These are phyloP conservation scores for Copromyces sp. DNA, from an alignment of 495 filamentous ascomycete species.

Conservation along the genomic window DNA sequence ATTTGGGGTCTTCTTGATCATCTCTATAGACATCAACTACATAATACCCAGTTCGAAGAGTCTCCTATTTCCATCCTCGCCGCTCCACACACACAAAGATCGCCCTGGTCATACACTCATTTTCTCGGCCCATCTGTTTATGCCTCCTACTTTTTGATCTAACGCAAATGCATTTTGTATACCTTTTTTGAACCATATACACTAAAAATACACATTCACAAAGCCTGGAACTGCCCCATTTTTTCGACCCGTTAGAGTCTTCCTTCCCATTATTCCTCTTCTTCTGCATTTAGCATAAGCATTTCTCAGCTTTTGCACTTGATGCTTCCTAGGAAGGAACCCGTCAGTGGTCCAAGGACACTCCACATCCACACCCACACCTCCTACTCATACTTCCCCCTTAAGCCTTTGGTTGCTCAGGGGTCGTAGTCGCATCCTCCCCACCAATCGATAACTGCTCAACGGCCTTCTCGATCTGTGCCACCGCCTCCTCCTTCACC, in stretches of 20 bases:
- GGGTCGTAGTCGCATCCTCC: slow-evolving; percentile 3
- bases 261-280: neutral
- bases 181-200: neutral
- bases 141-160: neutral
- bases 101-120: too few relatives aligned
- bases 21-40: neutral
- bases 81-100: too few relatives aligned
- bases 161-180: neutral
- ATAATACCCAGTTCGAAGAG: neutral
- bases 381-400: neutral
- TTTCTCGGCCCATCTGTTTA: neutral
- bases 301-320: neutral
- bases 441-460: slow-evolving; percentile 12
- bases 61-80: neutral
- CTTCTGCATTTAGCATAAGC: neutral
- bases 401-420: slow-evolving; percentile 8
- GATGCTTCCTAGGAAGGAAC: neutral
- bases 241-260: neutral
- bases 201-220: neutral
- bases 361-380: neutral
- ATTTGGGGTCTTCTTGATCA: neutral
- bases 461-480: slow-evolving; percentile 10
- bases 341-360: neutral
- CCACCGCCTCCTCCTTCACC: neutral
- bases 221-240: neutral